phyloP scores from a whole-genome alignment of 179 eudicot genomes.

The Heliamphora pulchella region DNA sequence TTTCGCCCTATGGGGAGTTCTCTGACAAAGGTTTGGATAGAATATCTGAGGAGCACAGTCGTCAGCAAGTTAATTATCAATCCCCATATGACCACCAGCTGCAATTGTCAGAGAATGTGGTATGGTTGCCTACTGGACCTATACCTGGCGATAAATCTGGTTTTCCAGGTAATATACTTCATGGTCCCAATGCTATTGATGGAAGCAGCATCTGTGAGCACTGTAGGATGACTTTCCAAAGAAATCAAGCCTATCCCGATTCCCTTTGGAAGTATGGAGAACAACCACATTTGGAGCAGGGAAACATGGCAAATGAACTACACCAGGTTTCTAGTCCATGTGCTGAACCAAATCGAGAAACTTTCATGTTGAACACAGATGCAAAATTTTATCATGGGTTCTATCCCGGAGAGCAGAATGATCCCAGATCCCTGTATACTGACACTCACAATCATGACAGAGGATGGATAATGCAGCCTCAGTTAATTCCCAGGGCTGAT shows the following conservation, averaged over 20 bases:
- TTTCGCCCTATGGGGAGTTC: conserved; percentile 38
- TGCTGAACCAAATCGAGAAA: conserved; percentile 56
- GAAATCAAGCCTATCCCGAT: conserved; percentile 51
- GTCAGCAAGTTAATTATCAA: conserved; percentile 37
- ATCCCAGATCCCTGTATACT: conserved; percentile 33
- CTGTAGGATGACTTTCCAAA: conserved; percentile 52
- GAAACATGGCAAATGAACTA: conserved; percentile 46
- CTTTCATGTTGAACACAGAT: conserved; percentile 43
- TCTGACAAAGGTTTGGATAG: conserved; percentile 43
- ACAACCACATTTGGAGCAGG: conserved; percentile 46
- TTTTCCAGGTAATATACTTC: conserved; percentile 70
- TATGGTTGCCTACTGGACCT: conserved; percentile 51
- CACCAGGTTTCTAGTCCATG: conserved; percentile 39
- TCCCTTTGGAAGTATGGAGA: conserved; percentile 58
- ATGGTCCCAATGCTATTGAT: conserved; percentile 41
- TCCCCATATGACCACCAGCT: conserved; percentile 43
- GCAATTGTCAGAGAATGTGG: conserved; percentile 53
- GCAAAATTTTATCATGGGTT: conserved; percentile 41
- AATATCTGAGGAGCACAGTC: conserved; percentile 45
- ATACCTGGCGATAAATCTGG: conserved; percentile 58
- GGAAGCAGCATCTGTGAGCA: conserved; percentile 58
- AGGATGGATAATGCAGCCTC: conserved; percentile 50
- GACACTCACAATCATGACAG: conserved; percentile 50
- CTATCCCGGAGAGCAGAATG: conserved; percentile 43
- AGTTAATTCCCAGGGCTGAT: conserved; percentile 38